Percentiles rank a stretch among this genome's conserved stretches.
phyloP scores from a whole-genome alignment of 1,284 basidiomycete species.

The Porodaedalea pini region DNA sequence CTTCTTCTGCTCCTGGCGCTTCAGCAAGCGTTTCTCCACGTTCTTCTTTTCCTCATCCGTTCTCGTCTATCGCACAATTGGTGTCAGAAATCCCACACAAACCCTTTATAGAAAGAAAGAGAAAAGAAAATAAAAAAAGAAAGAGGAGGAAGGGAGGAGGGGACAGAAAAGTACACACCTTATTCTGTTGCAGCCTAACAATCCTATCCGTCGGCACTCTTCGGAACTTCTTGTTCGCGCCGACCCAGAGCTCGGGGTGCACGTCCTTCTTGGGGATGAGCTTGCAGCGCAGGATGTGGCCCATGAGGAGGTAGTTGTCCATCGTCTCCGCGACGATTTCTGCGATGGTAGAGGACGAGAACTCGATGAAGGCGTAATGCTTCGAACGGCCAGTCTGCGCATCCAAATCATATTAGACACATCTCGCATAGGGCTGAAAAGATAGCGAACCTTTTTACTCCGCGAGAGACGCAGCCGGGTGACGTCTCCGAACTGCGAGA shows the following conservation, averaged over 20 bases:
- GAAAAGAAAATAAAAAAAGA: no score
- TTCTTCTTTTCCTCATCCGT: conserved; percentile 69
- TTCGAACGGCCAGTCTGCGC: conserved; percentile 90
- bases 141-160: no score
- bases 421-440: not conserved
- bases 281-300: conserved; percentile 88
- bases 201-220: conserved; percentile 73
- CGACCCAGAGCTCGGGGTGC: conserved; percentile 93
- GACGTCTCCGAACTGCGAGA: conserved; percentile 92
- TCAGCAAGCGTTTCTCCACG: conserved; percentile 69
- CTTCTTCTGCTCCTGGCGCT: conserved; percentile 76
- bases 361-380: conserved; percentile 97
- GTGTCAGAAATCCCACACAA: conserved; percentile 9
- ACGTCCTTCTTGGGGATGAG: conserved; percentile 84
- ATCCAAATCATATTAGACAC: not conserved
- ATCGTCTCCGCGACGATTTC: conserved; percentile 97
- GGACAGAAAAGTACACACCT: no score
- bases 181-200: conserved; percentile 74
- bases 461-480: conserved; percentile 87
- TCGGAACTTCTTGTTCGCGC: conserved; percentile 92
- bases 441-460: conserved; percentile 76
- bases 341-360: conserved; percentile 85
- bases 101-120: no score
- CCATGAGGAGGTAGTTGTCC: conserved; percentile 97
- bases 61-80: conserved; percentile 51